A percentile compares a stretch with the other conserved stretches of the same genome.
Conservation (phyloP, 108 stramenopile species). For the Nannochloropsis salina region DNA sequence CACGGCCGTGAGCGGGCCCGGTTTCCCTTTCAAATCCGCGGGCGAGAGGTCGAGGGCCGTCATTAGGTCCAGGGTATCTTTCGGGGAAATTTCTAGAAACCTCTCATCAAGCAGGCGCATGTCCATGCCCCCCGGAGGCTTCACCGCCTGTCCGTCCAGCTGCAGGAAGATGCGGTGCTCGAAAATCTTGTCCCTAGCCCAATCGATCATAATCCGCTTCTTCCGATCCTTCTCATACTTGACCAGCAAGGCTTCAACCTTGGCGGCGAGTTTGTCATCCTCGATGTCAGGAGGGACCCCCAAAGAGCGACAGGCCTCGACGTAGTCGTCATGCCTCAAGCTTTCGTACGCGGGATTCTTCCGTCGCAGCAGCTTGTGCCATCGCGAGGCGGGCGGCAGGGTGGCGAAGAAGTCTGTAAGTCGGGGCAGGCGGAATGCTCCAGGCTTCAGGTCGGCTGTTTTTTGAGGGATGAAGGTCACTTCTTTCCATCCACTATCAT, state of each 20-base stretch:
- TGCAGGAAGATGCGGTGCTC: not conserved
- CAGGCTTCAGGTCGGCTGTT: not conserved
- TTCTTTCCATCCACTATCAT: not conserved
- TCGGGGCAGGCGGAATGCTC: not conserved
- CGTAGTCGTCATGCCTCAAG: not conserved
- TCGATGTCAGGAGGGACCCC: slow-evolving; percentile 17
- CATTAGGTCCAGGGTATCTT: not conserved
- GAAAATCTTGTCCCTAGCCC: not conserved
- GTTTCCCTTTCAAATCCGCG: not conserved
- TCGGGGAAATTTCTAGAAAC: not conserved
- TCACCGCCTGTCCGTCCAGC: not conserved
- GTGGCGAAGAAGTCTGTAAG: not conserved
- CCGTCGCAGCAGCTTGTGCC: not conserved
- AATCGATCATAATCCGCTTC: slow-evolving; percentile 18
- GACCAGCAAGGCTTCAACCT: not conserved
- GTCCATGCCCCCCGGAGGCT: not conserved
- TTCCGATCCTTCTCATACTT: not conserved
- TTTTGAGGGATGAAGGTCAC: not conserved
- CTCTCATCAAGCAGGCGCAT: not conserved
- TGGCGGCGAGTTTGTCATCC: not conserved
- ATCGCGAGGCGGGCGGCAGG: not conserved
- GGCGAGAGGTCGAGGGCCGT: not conserved
- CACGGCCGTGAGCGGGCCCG: not conserved
- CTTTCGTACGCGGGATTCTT: not conserved
- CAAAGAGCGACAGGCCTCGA: slow-evolving; percentile 9